Evolutionary conservation across 345 rosid species (phyloP), one percentile per base, ranked within the genome.

Genomic region (Populus tremula): DNA sequence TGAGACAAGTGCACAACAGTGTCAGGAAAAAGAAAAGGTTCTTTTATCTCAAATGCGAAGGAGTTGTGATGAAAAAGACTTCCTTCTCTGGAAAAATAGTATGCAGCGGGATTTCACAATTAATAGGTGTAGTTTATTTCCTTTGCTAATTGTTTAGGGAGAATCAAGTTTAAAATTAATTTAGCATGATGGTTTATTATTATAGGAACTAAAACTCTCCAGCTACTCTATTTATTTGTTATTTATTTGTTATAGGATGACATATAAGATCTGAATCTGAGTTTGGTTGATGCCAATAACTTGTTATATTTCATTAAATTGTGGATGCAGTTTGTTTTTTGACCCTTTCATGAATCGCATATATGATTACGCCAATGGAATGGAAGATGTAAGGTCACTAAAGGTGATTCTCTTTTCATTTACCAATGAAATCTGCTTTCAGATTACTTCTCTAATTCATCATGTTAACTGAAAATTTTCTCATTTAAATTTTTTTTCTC

Each of bases 51-150:
- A 77, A 76, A 36, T 61, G 75, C 88, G 87, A 43, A 62, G 76
- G 49, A 85, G 88, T 67, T 81, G 86, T 72, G 80, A 82, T 74
- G 79, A 81, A 79, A 87, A 77, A 71, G 98, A 96, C 78, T 78
- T 85, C 63, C 77, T 81, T 41, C 92, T 80, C 65, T 96, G 99
- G 98, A 89, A 82, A 86, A 85, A 96, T 83, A 90, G 97, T 79
- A 83, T 89, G 85, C 85, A 78, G 38, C 86, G 99, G 38, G 99
- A 96, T 74, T 96, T 96, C 88, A 96, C 99, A n/a, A 65, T 96
- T 74, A 96, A 96, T 84, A 90, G 99, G 99, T 87, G 68, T 21
- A 23, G 25, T 77, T 73, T 70, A 64, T 71, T 79, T 82, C 72
- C 6, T 53, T n/a, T 76, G 16, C 74, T 38, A 29, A 50, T 43